These are phyloP conservation scores for Irpex lacteus DNA, from an alignment of 1,284 basidiomycete genomes.

Conservation along the genomic window DNA sequence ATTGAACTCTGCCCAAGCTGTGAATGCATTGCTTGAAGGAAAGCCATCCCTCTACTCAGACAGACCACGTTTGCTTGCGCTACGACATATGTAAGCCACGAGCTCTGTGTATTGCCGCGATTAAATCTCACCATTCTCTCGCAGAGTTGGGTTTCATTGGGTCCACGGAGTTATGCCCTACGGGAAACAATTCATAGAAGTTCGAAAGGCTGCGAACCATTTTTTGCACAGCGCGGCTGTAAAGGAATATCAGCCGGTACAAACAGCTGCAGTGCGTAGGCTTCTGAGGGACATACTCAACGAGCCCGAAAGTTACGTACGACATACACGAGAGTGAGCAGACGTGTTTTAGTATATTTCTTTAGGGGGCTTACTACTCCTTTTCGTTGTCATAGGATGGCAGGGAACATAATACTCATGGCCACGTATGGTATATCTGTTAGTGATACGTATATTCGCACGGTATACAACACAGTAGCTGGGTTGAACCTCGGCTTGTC, in stretches of 20 bases:
- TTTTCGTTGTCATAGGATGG: constrained; percentile 12
- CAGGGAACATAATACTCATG: constrained; percentile 22
- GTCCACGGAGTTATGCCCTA: background rate
- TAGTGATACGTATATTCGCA: constrained; percentile 11
- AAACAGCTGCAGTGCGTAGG: constrained; percentile 26
- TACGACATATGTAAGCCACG: constrained; percentile 31
- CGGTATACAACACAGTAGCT: background rate
- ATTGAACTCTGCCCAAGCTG: constrained; percentile 34
- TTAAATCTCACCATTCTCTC: too few species aligned
- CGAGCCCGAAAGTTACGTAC: constrained; percentile 17
- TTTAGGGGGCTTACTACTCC: background rate
- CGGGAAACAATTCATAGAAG: background rate
- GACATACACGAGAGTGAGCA: constrained; percentile 27
- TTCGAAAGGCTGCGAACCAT: background rate
- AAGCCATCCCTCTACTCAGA: constrained; percentile 32
- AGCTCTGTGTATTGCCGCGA: too few species aligned
- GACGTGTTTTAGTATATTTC: background rate
- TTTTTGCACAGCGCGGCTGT: background rate
- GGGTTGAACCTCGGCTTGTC: background rate
- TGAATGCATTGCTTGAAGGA: constrained; percentile 38
- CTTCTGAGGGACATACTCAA: constrained; percentile 32
- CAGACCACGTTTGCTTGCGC: constrained; percentile 32
- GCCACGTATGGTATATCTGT: constrained; percentile 26
- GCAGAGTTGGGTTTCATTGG: background rate
- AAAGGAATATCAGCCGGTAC: constrained; percentile 14